Percentiles rank a stretch among this genome's conserved stretches.
Evolutionary conservation across 1,139 yeast species (phyloP).

Genomic region (Suhomyces guaymorum): DNA sequence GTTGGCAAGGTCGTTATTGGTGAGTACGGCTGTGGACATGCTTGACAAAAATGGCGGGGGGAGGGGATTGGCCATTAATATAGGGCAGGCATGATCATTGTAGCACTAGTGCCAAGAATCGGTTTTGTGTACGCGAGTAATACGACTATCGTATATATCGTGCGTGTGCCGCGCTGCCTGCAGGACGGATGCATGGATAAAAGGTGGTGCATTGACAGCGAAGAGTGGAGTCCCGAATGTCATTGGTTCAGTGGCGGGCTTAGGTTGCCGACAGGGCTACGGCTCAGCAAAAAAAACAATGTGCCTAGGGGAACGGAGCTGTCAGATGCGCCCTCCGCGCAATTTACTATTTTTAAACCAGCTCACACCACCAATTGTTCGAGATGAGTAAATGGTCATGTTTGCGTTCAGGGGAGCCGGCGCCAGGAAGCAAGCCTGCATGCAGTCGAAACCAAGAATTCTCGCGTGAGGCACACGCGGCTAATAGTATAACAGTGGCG

Average conservation of each 20-base stretch:
- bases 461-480: too few species aligned
- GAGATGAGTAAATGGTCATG: too few species aligned
- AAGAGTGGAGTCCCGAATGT: too few species aligned
- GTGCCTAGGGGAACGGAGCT: too few species aligned
- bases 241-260: too few species aligned
- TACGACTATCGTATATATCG: constrained; percentile 8
- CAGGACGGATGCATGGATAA: neutral
- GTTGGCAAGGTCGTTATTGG: neutral
- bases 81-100: constrained; percentile 3
- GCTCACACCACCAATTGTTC: too few species aligned
- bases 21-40: constrained; percentile 6
- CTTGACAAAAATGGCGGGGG: neutral
- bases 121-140: constrained; percentile 5
- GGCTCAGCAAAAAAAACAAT: too few species aligned
- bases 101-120: constrained; percentile 8
- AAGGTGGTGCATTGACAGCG: neutral
- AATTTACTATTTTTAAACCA: too few species aligned
- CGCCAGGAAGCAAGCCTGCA: neutral
- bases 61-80: constrained; percentile 1
- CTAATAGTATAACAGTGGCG: too few species aligned
- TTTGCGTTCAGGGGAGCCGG: constrained; percentile 1
- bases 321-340: too few species aligned
- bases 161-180: constrained; percentile 3
- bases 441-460: neutral
- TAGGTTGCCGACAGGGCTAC: too few species aligned